These are phyloP conservation scores for Phialocephala sp. DNA, from an alignment of 2,329 filamentous ascomycete genomes.

Conservation along the genomic window DNA sequence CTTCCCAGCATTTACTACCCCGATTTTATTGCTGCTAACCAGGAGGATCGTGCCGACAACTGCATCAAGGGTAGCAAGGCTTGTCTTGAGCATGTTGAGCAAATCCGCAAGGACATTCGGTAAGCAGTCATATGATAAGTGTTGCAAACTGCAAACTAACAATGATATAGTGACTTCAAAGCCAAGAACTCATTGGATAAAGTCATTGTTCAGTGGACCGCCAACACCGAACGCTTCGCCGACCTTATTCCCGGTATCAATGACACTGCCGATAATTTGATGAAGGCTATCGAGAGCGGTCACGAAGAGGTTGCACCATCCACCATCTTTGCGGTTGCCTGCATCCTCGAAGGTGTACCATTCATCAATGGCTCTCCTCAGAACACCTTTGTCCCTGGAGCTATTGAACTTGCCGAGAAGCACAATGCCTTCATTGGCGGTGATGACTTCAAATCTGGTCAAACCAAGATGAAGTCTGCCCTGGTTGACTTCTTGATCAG, in stretches of 20 bases:
- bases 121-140: slow-evolving; percentile 46
- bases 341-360: slow-evolving; percentile 84
- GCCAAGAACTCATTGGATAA: slow-evolving; percentile 83
- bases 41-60: slow-evolving; percentile 96
- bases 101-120: slow-evolving; percentile 91
- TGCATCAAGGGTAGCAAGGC: slow-evolving; percentile 83
- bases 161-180: slow-evolving; percentile 79
- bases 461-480: slow-evolving; percentile 99
- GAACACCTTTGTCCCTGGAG: slow-evolving; percentile 97
- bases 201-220: slow-evolving; percentile 97
- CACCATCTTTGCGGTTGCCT: slow-evolving; percentile 93
- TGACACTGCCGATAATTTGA: slow-evolving; percentile 92
- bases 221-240: slow-evolving; percentile 97
- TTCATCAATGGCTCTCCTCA: slow-evolving; percentile 99
- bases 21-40: slow-evolving; percentile 98
- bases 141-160: slow-evolving; percentile 21
- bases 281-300: slow-evolving; percentile 84
- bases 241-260: slow-evolving; percentile 89
- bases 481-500: slow-evolving; percentile 98
- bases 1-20: slow-evolving; percentile 98
- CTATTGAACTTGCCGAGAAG: slow-evolving; percentile 85
- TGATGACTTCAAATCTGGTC: slow-evolving; percentile 99
- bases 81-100: slow-evolving; percentile 85
- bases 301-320: slow-evolving; percentile 94
- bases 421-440: slow-evolving; percentile 92